phyloP scores from a whole-genome alignment of 1,139 yeast genomes.

The Yamadazyma mexicana region DNA sequence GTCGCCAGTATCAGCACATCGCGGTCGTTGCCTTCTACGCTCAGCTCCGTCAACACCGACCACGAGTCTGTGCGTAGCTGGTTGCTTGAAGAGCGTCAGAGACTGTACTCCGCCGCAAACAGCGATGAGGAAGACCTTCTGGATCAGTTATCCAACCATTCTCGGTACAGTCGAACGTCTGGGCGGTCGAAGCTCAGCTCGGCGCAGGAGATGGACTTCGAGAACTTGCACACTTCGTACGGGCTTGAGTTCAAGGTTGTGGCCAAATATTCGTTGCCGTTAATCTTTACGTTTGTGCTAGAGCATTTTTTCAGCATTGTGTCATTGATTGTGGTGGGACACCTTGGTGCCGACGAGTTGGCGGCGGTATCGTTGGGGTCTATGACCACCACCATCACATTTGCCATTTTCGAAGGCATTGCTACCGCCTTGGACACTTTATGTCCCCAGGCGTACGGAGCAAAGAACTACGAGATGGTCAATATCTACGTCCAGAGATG shows the following conservation, averaged over 20 bases:
- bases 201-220: conserved; percentile 31
- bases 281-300: conserved; percentile 64
- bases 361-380: conserved; percentile 86
- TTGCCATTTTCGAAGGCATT: conserved; percentile 84
- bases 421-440: conserved; percentile 86
- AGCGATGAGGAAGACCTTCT: conserved; percentile 28
- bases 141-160: conserved; percentile 15
- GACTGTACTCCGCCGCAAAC: conserved; percentile 41
- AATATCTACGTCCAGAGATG: conserved; percentile 68
- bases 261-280: conserved; percentile 58
- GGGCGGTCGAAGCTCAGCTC: conserved; percentile 6
- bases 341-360: conserved; percentile 66
- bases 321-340: conserved; percentile 71
- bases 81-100: conserved; percentile 67
- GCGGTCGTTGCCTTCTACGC: conserved; percentile 64
- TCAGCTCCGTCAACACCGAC: conserved; percentile 51
- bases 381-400: conserved; percentile 83
- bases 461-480: conserved; percentile 60
- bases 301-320: conserved; percentile 75
- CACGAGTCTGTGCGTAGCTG: conserved; percentile 56
- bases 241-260: conserved; percentile 49
- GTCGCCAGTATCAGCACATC: conserved; percentile 55
- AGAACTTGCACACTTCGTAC: conserved; percentile 45
- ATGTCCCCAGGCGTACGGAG: conserved; percentile 83
- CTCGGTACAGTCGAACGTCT: conserved; percentile 10